Base-by-base conservation (phyloP, 75 land plant species). In the Chamaecyparis obtusa region DNA sequence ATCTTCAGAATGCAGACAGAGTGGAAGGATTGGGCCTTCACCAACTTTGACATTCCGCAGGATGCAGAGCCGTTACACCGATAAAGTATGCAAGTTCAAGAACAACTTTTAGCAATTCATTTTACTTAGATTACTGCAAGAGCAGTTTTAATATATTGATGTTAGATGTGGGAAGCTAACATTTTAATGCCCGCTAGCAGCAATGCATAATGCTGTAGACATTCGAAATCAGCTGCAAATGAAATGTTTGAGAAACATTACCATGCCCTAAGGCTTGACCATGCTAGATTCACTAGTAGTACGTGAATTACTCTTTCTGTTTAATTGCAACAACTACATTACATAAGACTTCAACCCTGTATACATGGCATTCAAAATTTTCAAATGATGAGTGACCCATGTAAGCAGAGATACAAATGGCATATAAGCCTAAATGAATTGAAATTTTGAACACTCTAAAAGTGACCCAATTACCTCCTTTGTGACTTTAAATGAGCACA, bases 321-420 rank as follows among this genome's bases (percentile, higher is more conserved):
- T 83, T 83, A 87, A 92, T 83, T 95, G 92, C 67, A 95, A 54
- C 9, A 95, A 86, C 17, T 69, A 92, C 85, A 93, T 91, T 1
- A 93, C 88, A 27, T 93, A 93, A 93, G 81, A 95, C 89, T 32
- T 93, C 96, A 91, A 92, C 89, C 56, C 94, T 87, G 9, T 89
- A 89, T 0, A 92, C 87, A 76, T 91, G 93, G 78, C 90, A 89
- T 82, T 92, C 91, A 93, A 94, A 44, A 44, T 1, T 39, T 56
- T 74, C 32, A 9, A 39, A 48, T 14, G 24, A 64, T 14, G 13
- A 57, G n/a, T 27, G 39, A 35, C 36, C 13, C 9, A 44, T 33
- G 21, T 49, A 87, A 80, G 36, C 16, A 35, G 21, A 14, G 8
- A 48, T 49, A 32, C 9, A 3, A 80, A 54, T 11, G 81, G 9